Evolutionary conservation across 345 rosid genomes (phyloP).

Genomic region (Acer yangbiense): DNA sequence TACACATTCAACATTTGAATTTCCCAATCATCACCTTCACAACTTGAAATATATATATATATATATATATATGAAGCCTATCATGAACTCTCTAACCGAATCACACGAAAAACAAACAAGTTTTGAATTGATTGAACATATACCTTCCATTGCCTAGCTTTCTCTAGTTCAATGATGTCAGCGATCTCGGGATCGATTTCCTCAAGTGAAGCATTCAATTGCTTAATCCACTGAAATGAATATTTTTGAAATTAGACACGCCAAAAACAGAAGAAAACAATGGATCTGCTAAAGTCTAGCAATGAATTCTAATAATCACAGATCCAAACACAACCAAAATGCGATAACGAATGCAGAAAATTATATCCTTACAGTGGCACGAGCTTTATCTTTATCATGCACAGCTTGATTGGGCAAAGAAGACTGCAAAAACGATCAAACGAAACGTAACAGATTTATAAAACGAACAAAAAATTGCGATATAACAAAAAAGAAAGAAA

Average conservation of each 20-base stretch:
- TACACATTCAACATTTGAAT: slow-evolving; percentile 22
- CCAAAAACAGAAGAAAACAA: too few relatives aligned
- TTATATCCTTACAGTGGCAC: slow-evolving; percentile 28
- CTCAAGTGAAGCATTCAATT: slow-evolving; percentile 76
- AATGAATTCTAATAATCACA: not conserved
- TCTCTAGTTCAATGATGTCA: slow-evolving; percentile 90
- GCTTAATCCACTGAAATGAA: slow-evolving; percentile 72
- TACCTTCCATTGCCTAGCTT: slow-evolving; percentile 99
- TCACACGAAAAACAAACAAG: not conserved
- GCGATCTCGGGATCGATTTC: slow-evolving; percentile 88
- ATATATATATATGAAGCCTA: not conserved
- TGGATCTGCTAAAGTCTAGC: too few relatives aligned
- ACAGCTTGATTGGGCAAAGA: slow-evolving; percentile 55
- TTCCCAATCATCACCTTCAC: not conserved
- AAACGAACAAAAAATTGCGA: not conserved
- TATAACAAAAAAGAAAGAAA: not conserved
- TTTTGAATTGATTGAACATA: not conserved
- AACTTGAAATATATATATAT: not conserved
- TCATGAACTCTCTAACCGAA: not conserved
- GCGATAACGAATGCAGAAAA: not conserved
- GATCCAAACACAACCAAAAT: slow-evolving; percentile 13
- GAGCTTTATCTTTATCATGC: slow-evolving; percentile 56
- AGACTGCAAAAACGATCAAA: slow-evolving; percentile 50
- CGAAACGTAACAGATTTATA: not conserved
- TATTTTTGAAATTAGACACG: slow-evolving; percentile 7